Conservation (phyloP, 176 grass and related monocot species). For the Poa pratensis region DNA sequence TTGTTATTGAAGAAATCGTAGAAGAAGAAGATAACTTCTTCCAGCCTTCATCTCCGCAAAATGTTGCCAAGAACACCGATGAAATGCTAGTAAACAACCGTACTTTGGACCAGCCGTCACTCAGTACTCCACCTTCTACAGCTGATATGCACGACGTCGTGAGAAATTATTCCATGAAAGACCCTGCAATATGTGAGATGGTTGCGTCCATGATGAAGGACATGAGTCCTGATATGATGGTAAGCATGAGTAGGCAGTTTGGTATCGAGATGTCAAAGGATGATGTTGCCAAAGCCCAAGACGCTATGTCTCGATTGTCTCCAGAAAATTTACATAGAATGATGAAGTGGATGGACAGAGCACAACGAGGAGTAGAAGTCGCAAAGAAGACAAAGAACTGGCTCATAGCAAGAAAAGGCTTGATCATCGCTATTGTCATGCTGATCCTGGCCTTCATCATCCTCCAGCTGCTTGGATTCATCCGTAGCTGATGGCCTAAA, state of each 20-base stretch:
- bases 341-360: conserved; percentile 77
- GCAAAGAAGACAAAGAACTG: conserved; percentile 85
- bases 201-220: conserved; percentile 81
- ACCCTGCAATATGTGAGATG: conserved; percentile 91
- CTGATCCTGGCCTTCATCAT: conserved; percentile 78
- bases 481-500: no score
- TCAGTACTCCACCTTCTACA: conserved; percentile 43
- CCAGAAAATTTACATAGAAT: conserved; percentile 83
- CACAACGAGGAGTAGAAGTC: conserved; percentile 68
- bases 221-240: conserved; percentile 91
- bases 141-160: conserved; percentile 68
- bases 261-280: conserved; percentile 88
- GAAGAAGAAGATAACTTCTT: conserved; percentile 44
- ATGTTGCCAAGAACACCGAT: conserved; percentile 14
- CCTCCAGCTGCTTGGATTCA: conserved; percentile 25
- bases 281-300: conserved; percentile 60
- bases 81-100: conserved; percentile 30
- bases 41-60: conserved; percentile 32
- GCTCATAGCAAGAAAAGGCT: conserved; percentile 71
- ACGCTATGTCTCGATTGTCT: background rate
- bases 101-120: conserved; percentile 46
- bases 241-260: conserved; percentile 75
- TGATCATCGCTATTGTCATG: conserved; percentile 79
- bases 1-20: conserved; percentile 82
- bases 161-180: conserved; percentile 77